phyloP scores from a whole-genome alignment of 2,329 filamentous ascomycete species.

The Lasiodiplodia sp. region DNA sequence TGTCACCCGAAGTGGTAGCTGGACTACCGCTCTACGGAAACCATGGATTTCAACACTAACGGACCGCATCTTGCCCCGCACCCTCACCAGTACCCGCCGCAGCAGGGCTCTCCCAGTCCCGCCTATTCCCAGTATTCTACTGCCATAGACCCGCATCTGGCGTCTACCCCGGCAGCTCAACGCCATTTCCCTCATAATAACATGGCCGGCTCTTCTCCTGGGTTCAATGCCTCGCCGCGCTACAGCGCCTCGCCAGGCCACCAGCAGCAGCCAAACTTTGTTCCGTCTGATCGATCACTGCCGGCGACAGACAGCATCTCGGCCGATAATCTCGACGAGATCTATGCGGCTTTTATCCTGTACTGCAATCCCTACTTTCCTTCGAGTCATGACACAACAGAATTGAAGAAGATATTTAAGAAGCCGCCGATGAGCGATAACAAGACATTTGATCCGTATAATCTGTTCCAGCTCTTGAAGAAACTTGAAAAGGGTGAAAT shows the following conservation, averaged over 20 bases:
- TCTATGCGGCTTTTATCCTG: constrained; percentile 84
- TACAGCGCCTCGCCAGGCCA: constrained; percentile 49
- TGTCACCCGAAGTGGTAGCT: not conserved
- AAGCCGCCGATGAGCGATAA: constrained; percentile 85
- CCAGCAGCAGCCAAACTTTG: constrained; percentile 41
- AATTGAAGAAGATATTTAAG: constrained; percentile 78
- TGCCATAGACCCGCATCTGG: constrained; percentile 17
- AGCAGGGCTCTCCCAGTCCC: constrained; percentile 39
- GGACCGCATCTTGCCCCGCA: constrained; percentile 39
- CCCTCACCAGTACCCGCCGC: constrained; percentile 43
- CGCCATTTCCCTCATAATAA: constrained; percentile 46
- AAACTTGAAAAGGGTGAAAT: constrained; percentile 83
- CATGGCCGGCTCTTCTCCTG: constrained; percentile 32
- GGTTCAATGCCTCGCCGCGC: constrained; percentile 43
- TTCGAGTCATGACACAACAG: constrained; percentile 71
- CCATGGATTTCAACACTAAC: constrained; percentile 26
- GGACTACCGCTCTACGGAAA: constrained; percentile 11
- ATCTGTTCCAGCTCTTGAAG: constrained; percentile 78
- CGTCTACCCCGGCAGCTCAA: constrained; percentile 23
- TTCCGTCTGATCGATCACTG: constrained; percentile 60
- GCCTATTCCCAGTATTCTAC: constrained; percentile 34
- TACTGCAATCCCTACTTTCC: constrained; percentile 88
- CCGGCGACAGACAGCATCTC: constrained; percentile 71
- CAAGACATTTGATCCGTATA: constrained; percentile 82
- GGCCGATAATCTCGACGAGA: constrained; percentile 76